Percentiles rank a stretch among this genome's conserved stretches.
Evolutionary conservation across 441 rosid genomes (phyloP).

Genomic region (Monsonia emarginata): DNA sequence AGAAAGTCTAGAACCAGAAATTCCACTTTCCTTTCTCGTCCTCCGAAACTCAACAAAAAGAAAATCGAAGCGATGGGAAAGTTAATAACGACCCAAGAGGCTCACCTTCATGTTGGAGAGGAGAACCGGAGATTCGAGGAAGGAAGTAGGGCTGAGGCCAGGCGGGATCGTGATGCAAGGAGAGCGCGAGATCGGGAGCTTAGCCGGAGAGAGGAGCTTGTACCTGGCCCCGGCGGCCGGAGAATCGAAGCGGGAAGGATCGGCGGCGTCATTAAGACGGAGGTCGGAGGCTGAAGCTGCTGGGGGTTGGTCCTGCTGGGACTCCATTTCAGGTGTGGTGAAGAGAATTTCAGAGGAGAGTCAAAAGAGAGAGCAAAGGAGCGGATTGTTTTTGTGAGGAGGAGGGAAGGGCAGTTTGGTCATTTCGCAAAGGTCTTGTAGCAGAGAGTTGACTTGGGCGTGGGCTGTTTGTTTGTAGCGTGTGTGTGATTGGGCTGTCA

Average conservation of each 20-base stretch:
- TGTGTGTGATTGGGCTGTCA: background rate
- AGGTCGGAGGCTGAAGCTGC: background rate
- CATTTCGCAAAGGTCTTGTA: background rate
- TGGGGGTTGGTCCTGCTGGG: background rate
- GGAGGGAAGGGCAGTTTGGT: constrained; percentile 20
- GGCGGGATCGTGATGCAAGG: constrained; percentile 70
- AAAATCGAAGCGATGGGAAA: too few relatives aligned
- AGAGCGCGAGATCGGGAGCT: constrained; percentile 85
- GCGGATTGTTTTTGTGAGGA: constrained; percentile 2
- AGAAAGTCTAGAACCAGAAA: background rate
- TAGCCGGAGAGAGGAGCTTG: constrained; percentile 88
- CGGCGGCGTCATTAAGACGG: background rate
- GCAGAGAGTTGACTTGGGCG: background rate
- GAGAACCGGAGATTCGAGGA: constrained; percentile 83
- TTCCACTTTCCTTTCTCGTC: background rate
- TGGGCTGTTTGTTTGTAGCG: too few relatives aligned
- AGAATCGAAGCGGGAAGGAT: constrained; percentile 15
- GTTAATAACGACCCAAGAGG: background rate
- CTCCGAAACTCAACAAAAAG: background rate
- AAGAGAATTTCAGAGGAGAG: constrained; percentile 5
- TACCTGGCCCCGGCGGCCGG: constrained; percentile 48
- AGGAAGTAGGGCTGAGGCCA: constrained; percentile 80
- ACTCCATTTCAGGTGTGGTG: background rate
- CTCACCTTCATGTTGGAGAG: constrained; percentile 80
- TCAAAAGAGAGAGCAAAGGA: constrained; percentile 2